Evolutionary conservation across 2,329 filamentous ascomycete species (phyloP).

Genomic region (Colletotrichum horii): DNA sequence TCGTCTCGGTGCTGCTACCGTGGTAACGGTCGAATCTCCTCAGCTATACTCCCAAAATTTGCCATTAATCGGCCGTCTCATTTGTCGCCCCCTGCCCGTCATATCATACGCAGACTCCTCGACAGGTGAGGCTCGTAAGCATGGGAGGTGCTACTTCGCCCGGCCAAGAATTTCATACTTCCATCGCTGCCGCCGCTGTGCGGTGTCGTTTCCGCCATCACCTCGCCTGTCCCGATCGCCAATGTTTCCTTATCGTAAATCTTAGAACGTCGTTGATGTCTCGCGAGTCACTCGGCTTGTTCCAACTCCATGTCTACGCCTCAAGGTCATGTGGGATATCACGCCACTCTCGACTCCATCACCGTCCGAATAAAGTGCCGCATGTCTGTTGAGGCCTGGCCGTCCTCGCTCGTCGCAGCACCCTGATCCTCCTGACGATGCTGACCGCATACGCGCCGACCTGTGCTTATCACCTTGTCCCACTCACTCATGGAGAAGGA

Average conservation of each 20-base stretch:
- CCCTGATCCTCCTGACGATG: constrained; percentile 43
- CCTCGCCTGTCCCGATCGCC: not conserved
- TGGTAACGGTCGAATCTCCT: not conserved
- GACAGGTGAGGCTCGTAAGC: not conserved
- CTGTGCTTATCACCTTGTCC: constrained; percentile 71
- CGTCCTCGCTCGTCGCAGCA: constrained; percentile 48
- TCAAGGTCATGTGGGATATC: not conserved
- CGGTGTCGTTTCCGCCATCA: not conserved
- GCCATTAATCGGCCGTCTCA: not conserved
- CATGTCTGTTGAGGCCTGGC: constrained; percentile 52
- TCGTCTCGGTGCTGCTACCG: not conserved
- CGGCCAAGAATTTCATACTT: not conserved
- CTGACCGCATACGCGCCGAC: constrained; percentile 67
- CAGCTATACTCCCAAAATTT: not conserved
- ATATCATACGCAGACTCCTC: not conserved
- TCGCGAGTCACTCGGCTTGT: not conserved
- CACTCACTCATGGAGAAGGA: constrained; percentile 77
- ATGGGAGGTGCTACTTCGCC: not conserved
- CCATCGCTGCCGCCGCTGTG: not conserved
- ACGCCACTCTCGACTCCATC: constrained; percentile 59
- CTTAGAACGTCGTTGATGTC: not conserved
- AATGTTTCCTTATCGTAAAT: not conserved
- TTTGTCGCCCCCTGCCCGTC: not conserved
- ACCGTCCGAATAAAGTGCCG: constrained; percentile 66
- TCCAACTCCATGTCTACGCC: not conserved